phyloP scores from a whole-genome alignment of 805 yeast genomes.

The Saccharomycopsis synnaedendra region DNA sequence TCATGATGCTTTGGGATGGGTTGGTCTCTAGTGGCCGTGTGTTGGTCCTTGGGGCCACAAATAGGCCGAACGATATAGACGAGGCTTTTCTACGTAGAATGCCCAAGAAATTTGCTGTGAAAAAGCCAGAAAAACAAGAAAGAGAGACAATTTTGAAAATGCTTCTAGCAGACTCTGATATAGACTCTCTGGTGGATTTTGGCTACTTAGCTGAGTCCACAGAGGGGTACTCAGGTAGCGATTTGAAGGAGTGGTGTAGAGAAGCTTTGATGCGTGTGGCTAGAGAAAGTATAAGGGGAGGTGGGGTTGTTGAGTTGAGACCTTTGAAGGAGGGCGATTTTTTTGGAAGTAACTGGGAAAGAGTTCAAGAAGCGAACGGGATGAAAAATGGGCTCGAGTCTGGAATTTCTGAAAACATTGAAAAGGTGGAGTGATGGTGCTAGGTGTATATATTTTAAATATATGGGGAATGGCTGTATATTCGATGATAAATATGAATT shows the following conservation, averaged over 20 bases:
- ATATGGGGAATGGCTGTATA: too few relatives aligned
- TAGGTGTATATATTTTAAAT: too few relatives aligned
- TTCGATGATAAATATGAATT: too few relatives aligned
- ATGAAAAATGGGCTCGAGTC: too few relatives aligned
- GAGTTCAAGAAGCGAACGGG: too few relatives aligned
- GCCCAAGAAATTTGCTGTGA: constrained; percentile 80
- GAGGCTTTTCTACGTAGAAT: constrained; percentile 84
- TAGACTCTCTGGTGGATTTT: constrained; percentile 52
- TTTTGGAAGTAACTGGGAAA: constrained; percentile 23
- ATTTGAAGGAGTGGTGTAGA: constrained; percentile 80
- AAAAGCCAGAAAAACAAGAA: constrained; percentile 58
- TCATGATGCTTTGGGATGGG: constrained; percentile 98
- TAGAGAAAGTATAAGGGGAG: constrained; percentile 59
- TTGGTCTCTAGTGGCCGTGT: constrained; percentile 66
- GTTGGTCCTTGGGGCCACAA: constrained; percentile 89
- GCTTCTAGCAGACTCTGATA: constrained; percentile 50
- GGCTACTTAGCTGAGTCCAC: constrained; percentile 51
- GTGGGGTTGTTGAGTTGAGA: constrained; percentile 35
- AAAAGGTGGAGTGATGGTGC: too few relatives aligned
- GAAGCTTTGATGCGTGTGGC: constrained; percentile 89
- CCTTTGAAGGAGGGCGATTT: constrained; percentile 61
- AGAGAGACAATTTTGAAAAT: constrained; percentile 61
- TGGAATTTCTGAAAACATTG: too few relatives aligned
- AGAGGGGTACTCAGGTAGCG: constrained; percentile 80
- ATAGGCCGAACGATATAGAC: constrained; percentile 85